Percentiles rank a stretch among this genome's conserved stretches.
These are phyloP conservation scores for Pythium angustatum DNA, from an alignment of 352 stramenopile species.

Conservation along the genomic window DNA sequence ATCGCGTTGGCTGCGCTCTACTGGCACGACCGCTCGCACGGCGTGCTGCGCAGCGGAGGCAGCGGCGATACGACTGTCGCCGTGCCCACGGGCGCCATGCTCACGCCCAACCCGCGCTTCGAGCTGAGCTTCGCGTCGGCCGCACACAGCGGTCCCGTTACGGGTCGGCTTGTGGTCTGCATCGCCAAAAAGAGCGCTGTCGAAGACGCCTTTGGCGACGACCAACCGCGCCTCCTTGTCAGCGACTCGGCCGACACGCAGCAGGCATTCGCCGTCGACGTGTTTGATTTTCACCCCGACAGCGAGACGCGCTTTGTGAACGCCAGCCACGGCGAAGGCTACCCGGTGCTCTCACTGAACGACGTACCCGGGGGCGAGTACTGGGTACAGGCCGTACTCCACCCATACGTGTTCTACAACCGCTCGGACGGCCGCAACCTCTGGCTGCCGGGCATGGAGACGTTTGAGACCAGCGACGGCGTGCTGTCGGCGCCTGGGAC, in stretches of 20 bases:
- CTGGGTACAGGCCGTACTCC: constrained; percentile 63
- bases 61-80: not conserved
- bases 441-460: constrained; percentile 53
- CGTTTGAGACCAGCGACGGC: constrained; percentile 56
- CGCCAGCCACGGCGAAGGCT: constrained; percentile 41
- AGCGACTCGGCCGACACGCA: constrained; percentile 48
- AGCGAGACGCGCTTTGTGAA: constrained; percentile 47
- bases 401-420: constrained; percentile 68
- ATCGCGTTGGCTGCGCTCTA: constrained; percentile 19
- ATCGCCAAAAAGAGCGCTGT: constrained; percentile 52
- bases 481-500: constrained; percentile 60
- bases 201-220: constrained; percentile 43
- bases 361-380: constrained; percentile 55
- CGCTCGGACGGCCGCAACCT: constrained; percentile 48
- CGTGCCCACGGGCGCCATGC: not conserved
- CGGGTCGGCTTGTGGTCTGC: constrained; percentile 57
- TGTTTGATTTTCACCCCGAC: constrained; percentile 47
- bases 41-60: too few species aligned
- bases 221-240: constrained; percentile 60
- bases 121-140: constrained; percentile 38
- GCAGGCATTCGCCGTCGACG: constrained; percentile 64
- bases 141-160: constrained; percentile 40
- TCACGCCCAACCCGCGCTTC: constrained; percentile 37
- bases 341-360: constrained; percentile 43
- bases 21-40: constrained; percentile 15